Evolutionary conservation across 345 rosid species (phyloP).

Genomic region (Citrus glauca): DNA sequence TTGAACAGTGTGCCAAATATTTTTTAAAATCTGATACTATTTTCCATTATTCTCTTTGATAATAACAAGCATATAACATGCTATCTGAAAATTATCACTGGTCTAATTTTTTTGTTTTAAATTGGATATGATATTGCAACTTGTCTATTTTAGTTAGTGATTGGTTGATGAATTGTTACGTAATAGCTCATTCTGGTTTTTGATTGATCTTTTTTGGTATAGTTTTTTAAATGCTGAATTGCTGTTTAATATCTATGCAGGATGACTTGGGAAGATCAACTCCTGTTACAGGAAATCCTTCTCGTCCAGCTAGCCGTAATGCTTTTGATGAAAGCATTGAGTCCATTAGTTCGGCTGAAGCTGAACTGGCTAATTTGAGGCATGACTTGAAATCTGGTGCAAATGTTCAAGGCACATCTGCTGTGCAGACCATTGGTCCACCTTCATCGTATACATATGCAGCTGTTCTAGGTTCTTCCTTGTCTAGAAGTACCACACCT

Average conservation of each 20-base stretch:
- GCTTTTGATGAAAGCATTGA: slow-evolving; percentile 66
- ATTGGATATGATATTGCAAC: neutral
- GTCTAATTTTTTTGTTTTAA: neutral
- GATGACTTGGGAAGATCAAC: slow-evolving; percentile 52
- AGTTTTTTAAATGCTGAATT: slow-evolving; percentile 3
- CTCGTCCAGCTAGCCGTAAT: slow-evolving; percentile 80
- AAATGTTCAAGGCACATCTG: slow-evolving; percentile 46
- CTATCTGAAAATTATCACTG: neutral
- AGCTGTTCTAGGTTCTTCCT: slow-evolving; percentile 68
- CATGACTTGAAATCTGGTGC: slow-evolving; percentile 34
- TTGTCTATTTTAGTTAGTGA: neutral
- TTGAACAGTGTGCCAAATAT: neutral
- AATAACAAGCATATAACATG: neutral
- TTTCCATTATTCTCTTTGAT: neutral
- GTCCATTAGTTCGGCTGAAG: slow-evolving; percentile 33
- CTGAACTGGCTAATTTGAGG: slow-evolving; percentile 45
- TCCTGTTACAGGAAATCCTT: slow-evolving; percentile 37
- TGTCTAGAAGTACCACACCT: slow-evolving; percentile 86
- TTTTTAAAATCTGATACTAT: neutral
- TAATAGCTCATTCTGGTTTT: neutral
- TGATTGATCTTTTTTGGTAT: neutral
- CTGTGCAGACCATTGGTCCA: slow-evolving; percentile 43
- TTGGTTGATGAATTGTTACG: neutral
- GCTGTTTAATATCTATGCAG: slow-evolving; percentile 33
- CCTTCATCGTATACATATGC: slow-evolving; percentile 69